Evolutionary conservation across 805 yeast species (phyloP), one percentile per base, ranked within the genome.

Genomic region (Candida boidinii): DNA sequence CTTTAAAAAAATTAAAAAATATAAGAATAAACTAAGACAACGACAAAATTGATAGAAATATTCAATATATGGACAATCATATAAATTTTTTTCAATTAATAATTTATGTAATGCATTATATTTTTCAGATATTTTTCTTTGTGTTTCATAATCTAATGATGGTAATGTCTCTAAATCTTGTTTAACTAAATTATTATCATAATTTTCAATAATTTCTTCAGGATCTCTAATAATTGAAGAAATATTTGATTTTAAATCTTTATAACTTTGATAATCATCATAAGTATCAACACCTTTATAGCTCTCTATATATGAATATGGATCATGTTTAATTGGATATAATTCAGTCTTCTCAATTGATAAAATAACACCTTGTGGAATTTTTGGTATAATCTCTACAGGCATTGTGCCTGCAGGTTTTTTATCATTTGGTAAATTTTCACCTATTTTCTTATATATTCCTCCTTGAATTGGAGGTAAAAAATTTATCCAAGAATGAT

Each of bases 401-500:
- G 53, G 50, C 16, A 67, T 62, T 34, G 53, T 61, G 2, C 80
- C 80, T 2, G 60, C 51, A 37, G 58, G 35, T 20, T 16, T 15
- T 15, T 25, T 2, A 9, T 20, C n/a, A 23, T 27, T 7, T 12
- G 6, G 21, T 17, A 7, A n/a, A 9, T 29, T 4, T 39, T 40
- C 18, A 40, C 34, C 57, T 13, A 52, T 34, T 1, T 53, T 44
- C 15, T 61, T 48, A 48, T 60, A 76, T 17, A 36, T 39, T 1
- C 85, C 95, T 11, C 95, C 94, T 56, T 85, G 95, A 41, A 86
- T 83, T 2, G 96, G 96, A 4, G 96, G 95, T 22, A 82, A 51
- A 53, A 86, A 56, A 54, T 83, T 81, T 33, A 62, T 63, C 95
- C 95, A 86, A 8, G 61, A 60, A 37, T 63, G 54, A 35, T 76